phyloP scores from a whole-genome alignment of 1,139 yeast genomes.

The Kazachstania sp. region DNA sequence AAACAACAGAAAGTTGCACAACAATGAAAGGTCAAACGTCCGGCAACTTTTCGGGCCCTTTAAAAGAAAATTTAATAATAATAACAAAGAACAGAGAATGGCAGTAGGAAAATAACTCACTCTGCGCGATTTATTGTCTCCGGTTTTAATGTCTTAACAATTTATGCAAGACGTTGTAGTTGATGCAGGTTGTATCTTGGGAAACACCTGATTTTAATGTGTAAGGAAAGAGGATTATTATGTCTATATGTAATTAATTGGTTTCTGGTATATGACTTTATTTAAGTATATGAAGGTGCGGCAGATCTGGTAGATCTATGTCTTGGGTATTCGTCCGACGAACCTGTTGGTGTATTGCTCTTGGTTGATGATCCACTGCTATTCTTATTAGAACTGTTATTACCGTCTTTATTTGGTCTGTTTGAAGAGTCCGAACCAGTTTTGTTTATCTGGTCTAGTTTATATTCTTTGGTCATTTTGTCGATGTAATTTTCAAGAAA shows the following conservation, averaged over 20 bases:
- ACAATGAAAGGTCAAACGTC: neutral
- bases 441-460: neutral
- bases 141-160: neutral
- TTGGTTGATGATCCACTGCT: constrained; percentile 8
- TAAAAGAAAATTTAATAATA: no score
- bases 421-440: neutral
- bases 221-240: neutral
- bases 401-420: constrained; percentile 2
- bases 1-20: no score
- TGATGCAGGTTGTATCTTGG: no score
- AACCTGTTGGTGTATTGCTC: constrained; percentile 1
- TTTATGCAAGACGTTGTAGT: neutral
- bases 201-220: no score
- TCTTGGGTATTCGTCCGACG: constrained; percentile 6
- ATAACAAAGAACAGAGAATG: no score
- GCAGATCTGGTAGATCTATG: constrained; percentile 17
- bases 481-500: constrained; percentile 19
- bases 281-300: constrained; percentile 23
- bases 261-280: no score
- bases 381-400: constrained; percentile 3
- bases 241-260: no score
- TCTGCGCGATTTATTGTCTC: neutral
- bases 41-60: neutral
- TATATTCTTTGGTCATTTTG: constrained; percentile 11
- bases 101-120: neutral